Conservation (phyloP, 2,329 filamentous ascomycete genomes). For the Arachnopeziza araneosa region DNA sequence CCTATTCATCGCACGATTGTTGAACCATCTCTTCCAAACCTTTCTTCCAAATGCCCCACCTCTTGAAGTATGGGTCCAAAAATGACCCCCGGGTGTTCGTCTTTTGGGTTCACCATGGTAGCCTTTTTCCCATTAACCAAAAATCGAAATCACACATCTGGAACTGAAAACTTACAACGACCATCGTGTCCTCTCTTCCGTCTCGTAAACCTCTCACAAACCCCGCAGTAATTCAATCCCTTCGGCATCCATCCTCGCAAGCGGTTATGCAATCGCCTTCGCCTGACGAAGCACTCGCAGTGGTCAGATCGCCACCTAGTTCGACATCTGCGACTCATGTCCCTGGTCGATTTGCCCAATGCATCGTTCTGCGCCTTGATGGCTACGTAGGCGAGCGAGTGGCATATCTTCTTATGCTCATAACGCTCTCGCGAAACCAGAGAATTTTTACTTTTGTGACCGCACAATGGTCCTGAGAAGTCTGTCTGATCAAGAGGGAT, state of each 20-base stretch:
- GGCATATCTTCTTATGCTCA: conserved; percentile 11
- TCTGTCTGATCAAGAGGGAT: conserved; percentile 14
- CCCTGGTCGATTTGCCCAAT: neutral
- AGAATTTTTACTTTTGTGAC: neutral
- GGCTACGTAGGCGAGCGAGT: conserved; percentile 11
- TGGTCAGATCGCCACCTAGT: conserved; percentile 9
- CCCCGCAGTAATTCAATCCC: conserved; percentile 20
- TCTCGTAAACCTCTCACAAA: conserved; percentile 20
- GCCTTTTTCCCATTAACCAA: conserved; percentile 13
- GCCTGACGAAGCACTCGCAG: conserved; percentile 17
- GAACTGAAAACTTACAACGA: conserved; percentile 15
- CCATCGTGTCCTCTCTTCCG: conserved; percentile 19
- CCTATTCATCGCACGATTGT: conserved; percentile 21
- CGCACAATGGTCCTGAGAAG: conserved; percentile 6
- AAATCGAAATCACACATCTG: neutral
- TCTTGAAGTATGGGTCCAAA: conserved; percentile 21
- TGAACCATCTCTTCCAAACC: conserved; percentile 28
- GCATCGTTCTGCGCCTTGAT: neutral
- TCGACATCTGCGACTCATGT: conserved; percentile 12
- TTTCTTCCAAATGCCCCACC: conserved; percentile 19
- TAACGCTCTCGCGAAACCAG: neutral
- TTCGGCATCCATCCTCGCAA: conserved; percentile 22
- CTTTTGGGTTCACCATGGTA: conserved; percentile 20
- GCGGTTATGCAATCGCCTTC: conserved; percentile 12
- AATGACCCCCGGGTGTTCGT: conserved; percentile 2